Evolutionary conservation across 2,329 filamentous ascomycete genomes (phyloP).

Genomic region (Beauveria medogensis): DNA sequence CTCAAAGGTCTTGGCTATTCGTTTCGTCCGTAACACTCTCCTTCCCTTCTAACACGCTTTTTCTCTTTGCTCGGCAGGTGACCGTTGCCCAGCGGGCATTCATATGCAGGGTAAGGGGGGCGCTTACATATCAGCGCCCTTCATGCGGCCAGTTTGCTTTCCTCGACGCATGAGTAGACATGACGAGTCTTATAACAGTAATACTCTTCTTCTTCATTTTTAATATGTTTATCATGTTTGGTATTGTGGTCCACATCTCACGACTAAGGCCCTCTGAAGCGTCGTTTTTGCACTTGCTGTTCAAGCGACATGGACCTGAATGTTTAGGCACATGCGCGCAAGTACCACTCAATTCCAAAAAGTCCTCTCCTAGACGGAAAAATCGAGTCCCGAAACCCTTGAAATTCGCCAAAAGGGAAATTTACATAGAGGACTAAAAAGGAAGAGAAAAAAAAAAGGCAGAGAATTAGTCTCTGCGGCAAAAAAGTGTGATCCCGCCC

Average conservation of each 20-base stretch:
- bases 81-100: neutral
- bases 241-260: too few species aligned
- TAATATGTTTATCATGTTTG: too few species aligned
- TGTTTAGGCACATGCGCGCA: too few species aligned
- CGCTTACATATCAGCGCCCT: neutral
- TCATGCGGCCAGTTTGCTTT: neutral
- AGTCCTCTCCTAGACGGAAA: too few species aligned
- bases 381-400: accelerated
- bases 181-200: neutral
- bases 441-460: neutral
- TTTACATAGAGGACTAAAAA: neutral
- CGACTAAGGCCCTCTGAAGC: too few species aligned
- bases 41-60: too few species aligned
- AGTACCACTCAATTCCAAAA: too few species aligned
- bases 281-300: too few species aligned
- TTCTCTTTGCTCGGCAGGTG: neutral
- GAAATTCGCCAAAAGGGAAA: neutral
- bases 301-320: too few species aligned
- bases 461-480: neutral
- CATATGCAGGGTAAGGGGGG: neutral
- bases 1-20: constrained; percentile 47
- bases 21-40: constrained; percentile 54
- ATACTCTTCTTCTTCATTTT: neutral
- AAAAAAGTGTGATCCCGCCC: constrained; percentile 27
- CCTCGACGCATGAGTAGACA: neutral